Base-by-base conservation (phyloP, 164 flowering plant species). In the Vitis rupestris region DNA sequence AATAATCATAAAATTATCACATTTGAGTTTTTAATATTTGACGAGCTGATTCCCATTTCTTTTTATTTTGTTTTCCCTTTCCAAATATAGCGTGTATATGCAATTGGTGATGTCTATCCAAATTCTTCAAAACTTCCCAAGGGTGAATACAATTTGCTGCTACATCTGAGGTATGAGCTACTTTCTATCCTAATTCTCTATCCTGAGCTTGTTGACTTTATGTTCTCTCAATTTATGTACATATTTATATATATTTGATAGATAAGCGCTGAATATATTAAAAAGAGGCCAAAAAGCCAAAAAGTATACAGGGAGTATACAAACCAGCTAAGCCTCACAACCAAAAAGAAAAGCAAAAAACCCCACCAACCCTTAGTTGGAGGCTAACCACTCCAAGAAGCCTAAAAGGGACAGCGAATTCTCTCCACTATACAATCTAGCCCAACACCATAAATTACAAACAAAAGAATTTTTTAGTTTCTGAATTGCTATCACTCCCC, bases 71-170 rank as follows among this genome's bases (percentile, higher is more conserved):
- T 65, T 54, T 54, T 8, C 51, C 19, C 7, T 51, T 71, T 65
- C 56, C 57, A 49, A 63, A 14, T 82, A 27, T 68, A 94, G 98
- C 96, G 98, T 72, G 87, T 95, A n/a, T 83, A 90, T 82, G 81
- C 89, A 50, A 76, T 68, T 84, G 99, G 99, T 16, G 98, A 95
- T 78, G 89, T 64, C 65, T 95, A 95, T 81, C 99, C 99, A 68
- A 80, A 81, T 3, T 74, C 79, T 64, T 62, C 88, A 57, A 90
- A 92, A 74, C 93, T 92, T 70, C 90, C 94, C 10, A 95, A 90
- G 84, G 99, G 99, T 10, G 97, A 95, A 63, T 92, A 84, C 79
- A 88, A 56, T 65, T 75, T 95, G 68, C 94, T 78, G 69, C 81
- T 95, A 12, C 85, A 82, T 78, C 63, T 95, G 67, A 88, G 99